Percentiles rank a stretch among this genome's conserved stretches.
These are phyloP conservation scores for Pestalotiopsis sp. DNA, from an alignment of 2,329 filamentous ascomycete genomes.

Conservation along the genomic window DNA sequence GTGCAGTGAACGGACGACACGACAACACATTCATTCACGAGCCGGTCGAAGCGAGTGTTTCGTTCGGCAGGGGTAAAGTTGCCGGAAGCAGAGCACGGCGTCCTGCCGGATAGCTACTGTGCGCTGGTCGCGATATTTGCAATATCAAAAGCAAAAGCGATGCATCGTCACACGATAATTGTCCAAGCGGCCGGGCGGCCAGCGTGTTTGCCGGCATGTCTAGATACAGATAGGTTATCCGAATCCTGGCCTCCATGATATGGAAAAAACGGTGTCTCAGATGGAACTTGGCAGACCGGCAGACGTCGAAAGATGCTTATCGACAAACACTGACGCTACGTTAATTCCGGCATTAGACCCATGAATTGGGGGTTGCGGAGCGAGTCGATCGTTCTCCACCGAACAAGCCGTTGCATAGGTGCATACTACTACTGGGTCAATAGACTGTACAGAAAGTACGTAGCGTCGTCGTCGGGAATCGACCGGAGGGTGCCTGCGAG, in stretches of 20 bases:
- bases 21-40: not conserved
- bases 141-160: not conserved
- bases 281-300: not conserved
- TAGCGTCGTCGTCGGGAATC: not conserved
- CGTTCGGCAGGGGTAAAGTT: not conserved
- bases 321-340: not conserved
- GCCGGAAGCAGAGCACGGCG: not conserved
- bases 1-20: not conserved
- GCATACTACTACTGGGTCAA: not conserved
- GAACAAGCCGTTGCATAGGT: slow-evolving; percentile 6
- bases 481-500: not conserved
- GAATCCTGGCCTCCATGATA: not conserved
- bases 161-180: not conserved
- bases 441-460: not conserved
- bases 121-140: not conserved
- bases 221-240: not conserved
- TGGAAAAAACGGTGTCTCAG: not conserved
- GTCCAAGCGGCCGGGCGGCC: not conserved
- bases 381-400: slow-evolving; percentile 8
- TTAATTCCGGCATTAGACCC: slow-evolving; percentile 6
- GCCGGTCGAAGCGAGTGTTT: not conserved
- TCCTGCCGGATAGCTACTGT: not conserved
- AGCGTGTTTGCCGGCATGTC: not conserved
- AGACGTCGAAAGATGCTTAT: slow-evolving; percentile 11
- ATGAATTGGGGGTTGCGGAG: not conserved